Conservation (phyloP, 73 alveolate genomes). For the Paramecium octaurelia region DNA sequence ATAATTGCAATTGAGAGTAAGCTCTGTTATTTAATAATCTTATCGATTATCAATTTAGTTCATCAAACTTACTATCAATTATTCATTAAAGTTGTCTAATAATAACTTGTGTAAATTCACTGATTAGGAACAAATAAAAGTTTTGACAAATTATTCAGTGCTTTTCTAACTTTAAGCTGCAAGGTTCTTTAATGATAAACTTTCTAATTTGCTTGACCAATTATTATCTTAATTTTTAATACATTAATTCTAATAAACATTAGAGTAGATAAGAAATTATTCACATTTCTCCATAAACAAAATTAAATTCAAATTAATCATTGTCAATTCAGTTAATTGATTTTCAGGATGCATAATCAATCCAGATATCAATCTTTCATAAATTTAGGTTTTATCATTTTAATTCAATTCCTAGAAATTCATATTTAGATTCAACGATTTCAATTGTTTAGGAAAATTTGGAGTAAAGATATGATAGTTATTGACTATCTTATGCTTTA, state of each 20-base stretch:
- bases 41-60: neutral
- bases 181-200: neutral
- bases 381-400: neutral
- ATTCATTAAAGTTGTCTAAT: neutral
- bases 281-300: neutral
- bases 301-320: neutral
- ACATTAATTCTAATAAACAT: neutral
- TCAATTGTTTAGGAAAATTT: neutral
- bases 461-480: neutral
- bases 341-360: neutral
- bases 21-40: neutral
- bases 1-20: neutral
- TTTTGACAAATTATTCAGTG: neutral
- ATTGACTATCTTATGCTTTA: neutral
- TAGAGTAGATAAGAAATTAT: neutral
- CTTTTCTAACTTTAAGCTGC: neutral
- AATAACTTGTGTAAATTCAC: neutral
- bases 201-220: neutral
- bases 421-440: neutral
- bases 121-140: neutral
- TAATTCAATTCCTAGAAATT: neutral
- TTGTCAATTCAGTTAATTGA: neutral
- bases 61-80: neutral
- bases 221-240: neutral
- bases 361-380: neutral